Conservation (phyloP, 768 basidiomycete species). For the Sporobolomyces roseus region DNA sequence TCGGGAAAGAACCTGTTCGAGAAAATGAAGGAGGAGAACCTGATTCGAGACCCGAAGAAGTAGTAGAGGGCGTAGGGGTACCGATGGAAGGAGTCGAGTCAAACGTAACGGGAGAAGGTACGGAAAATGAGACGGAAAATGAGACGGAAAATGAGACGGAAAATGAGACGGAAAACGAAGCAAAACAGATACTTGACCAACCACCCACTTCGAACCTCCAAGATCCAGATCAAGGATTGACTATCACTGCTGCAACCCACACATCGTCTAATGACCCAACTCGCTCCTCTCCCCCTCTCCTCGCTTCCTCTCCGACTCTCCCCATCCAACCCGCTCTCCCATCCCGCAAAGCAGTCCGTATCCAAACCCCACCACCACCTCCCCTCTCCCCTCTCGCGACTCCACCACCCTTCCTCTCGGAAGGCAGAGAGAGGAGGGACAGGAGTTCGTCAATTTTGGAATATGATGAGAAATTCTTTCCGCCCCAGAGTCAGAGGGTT, state of each 20-base stretch:
- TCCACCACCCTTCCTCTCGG: conserved; percentile 2
- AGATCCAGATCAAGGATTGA: too few species aligned
- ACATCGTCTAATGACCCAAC: neutral
- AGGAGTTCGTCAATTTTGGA: conserved; percentile 13
- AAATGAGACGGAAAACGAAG: neutral
- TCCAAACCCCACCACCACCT: neutral
- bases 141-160: neutral
- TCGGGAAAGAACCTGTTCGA: too few species aligned
- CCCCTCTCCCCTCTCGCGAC: neutral
- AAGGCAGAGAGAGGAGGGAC: neutral
- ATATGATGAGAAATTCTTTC: conserved; percentile 13
- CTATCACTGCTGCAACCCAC: too few species aligned
- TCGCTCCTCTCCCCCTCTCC: too few species aligned
- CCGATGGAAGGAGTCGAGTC: neutral
- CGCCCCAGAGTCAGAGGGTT: conserved; percentile 33
- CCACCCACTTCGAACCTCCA: too few species aligned
- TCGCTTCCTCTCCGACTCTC: neutral
- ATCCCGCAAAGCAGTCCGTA: neutral
- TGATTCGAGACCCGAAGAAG: too few species aligned
- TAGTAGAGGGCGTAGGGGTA: too few species aligned
- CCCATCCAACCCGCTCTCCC: neutral
- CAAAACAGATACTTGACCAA: too few species aligned
- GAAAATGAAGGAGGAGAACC: neutral
- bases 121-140: neutral
- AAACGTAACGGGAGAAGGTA: neutral